Base-by-base conservation (phyloP, 176 grass and related monocot genomes). In the Chloris gayana region DNA sequence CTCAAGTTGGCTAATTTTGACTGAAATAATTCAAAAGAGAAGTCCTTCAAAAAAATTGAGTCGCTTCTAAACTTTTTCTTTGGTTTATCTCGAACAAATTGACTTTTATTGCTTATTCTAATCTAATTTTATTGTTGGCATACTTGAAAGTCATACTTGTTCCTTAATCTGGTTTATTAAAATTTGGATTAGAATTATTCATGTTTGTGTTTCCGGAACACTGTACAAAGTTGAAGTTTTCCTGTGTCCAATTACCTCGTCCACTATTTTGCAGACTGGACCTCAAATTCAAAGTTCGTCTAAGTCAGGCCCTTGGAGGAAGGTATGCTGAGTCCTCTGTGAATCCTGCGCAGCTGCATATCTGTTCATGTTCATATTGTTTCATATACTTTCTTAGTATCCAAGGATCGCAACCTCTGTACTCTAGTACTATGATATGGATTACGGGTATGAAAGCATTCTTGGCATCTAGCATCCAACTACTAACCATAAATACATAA, bases 301-400 rank as follows among this genome's bases (percentile, higher is more conserved):
- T 11, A 97, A 97, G 84, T 94, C 94, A 18, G 94, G 94, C 11
- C 91, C 94, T n/a, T 97, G 94, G 94, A 94, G 94, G 80, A 97
- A 97, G 94, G 94, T 94, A 90, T 61, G 33, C 77, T 60, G 10
- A 79, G 2, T 54, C 21, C 71, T 62, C 17, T 71, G 56, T 83
- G 42, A 70, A 66, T 35, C 56, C 74, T 80, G 27, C 3, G 39
- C 13, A 77, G 50, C 15, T 75, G 17, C 24, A 19, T 73, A 66
- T 73, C 15, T 58, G 58, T 35, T 59, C 47, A 50, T 5, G 27
- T 42, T 65, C 19, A 73, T 67, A 34, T n/a, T n/a, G 7, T 6
- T 37, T 37, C 35, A 37, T 37, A 37, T 29, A 69, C 1, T n/a
- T 42, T 56, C 51, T 31, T 7, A 19, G n/a, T 18, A 54, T 22